phyloP scores from a whole-genome alignment of 2,329 filamentous ascomycete genomes.

The Ophiosphaerella korrae region DNA sequence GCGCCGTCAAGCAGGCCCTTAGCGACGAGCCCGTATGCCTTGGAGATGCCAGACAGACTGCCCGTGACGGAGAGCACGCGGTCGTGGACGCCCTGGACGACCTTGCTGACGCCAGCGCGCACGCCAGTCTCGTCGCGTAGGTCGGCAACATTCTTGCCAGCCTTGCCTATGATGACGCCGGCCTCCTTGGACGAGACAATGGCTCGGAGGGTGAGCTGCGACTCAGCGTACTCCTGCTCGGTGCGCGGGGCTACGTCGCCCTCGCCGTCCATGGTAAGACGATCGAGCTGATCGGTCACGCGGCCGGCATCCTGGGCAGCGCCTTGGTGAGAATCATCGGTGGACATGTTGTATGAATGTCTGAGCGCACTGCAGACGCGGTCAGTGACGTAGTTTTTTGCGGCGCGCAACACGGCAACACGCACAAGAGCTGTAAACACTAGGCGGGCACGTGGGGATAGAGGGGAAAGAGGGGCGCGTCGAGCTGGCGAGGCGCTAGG shows the following conservation, averaged over 20 bases:
- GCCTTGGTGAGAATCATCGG: slow-evolving; percentile 45
- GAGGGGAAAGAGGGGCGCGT: slow-evolving; percentile 13
- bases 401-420: slow-evolving; percentile 17
- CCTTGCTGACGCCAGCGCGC: slow-evolving; percentile 97
- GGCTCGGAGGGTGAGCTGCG: slow-evolving; percentile 90
- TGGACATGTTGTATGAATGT: slow-evolving; percentile 50
- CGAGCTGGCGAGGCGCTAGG: slow-evolving; percentile 18
- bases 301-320: slow-evolving; percentile 42
- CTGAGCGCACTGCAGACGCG: slow-evolving; percentile 26
- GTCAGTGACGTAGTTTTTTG: slow-evolving; percentile 36
- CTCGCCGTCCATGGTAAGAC: slow-evolving; percentile 47
- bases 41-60: slow-evolving; percentile 82
- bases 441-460: slow-evolving; percentile 3
- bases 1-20: slow-evolving; percentile 91
- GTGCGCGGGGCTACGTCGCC: slow-evolving; percentile 85
- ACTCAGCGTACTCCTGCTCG: slow-evolving; percentile 93
- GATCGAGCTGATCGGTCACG: slow-evolving; percentile 51
- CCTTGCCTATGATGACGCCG: slow-evolving; percentile 98
- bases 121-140: slow-evolving; percentile 97
- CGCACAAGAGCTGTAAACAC: slow-evolving; percentile 19
- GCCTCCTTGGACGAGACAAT: slow-evolving; percentile 99
- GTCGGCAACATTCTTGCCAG: slow-evolving; percentile 96
- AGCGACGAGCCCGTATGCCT: slow-evolving; percentile 92
- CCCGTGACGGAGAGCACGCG: slow-evolving; percentile 96
- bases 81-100: slow-evolving; percentile 95